phyloP scores from a whole-genome alignment of 179 eudicot genomes.

The Gypsophila paniculata region DNA sequence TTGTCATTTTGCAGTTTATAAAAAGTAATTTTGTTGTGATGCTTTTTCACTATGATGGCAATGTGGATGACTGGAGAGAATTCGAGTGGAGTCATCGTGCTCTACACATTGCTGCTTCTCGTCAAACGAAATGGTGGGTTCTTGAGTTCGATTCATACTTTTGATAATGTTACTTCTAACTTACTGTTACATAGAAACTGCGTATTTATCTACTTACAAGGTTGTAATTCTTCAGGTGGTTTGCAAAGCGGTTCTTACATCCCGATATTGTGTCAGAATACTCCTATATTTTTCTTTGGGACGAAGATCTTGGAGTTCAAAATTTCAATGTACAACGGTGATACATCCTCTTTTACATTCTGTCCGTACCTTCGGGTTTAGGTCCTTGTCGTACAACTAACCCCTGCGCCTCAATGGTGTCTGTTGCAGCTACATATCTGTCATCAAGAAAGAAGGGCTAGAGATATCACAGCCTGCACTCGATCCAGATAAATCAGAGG shows the following conservation, averaged over 20 bases:
- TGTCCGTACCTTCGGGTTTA: neutral
- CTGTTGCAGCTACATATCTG: slow-evolving; percentile 47
- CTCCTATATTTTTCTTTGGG: slow-evolving; percentile 72
- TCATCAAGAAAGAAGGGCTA: slow-evolving; percentile 52
- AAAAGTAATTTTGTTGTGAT: slow-evolving; percentile 43
- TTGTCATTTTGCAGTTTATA: slow-evolving; percentile 42
- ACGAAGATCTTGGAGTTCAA: slow-evolving; percentile 70
- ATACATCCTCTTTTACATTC: neutral
- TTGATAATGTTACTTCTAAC: neutral
- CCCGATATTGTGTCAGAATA: slow-evolving; percentile 64
- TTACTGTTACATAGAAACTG: no score
- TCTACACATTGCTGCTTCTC: slow-evolving; percentile 55
- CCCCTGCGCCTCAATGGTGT: neutral
- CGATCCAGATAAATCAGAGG: slow-evolving; percentile 52
- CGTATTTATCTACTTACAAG: neutral
- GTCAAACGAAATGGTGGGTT: slow-evolving; percentile 64
- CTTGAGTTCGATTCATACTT: neutral
- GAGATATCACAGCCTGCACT: slow-evolving; percentile 76
- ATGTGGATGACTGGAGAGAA: slow-evolving; percentile 60
- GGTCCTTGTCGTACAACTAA: slow-evolving; percentile 11
- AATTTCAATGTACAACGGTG: slow-evolving; percentile 55
- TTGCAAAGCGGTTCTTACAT: slow-evolving; percentile 74
- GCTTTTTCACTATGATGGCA: slow-evolving; percentile 71
- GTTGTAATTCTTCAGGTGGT: slow-evolving; percentile 51
- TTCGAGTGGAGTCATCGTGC: slow-evolving; percentile 49